These are phyloP conservation scores for Bromus sterilis DNA, from an alignment of 176 grass and related monocot genomes.

Conservation along the genomic window DNA sequence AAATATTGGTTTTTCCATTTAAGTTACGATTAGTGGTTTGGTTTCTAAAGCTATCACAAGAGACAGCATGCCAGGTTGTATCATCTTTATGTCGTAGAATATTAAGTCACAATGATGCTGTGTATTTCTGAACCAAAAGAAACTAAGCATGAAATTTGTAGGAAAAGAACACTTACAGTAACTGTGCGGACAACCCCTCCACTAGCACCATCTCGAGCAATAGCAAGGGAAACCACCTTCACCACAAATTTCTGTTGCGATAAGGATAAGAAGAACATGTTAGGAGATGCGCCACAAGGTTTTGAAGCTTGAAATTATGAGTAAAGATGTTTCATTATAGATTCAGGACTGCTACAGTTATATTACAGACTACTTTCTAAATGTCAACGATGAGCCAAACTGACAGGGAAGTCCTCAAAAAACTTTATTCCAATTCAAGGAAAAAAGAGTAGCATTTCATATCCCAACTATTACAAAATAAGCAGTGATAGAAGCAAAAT, in stretches of 20 bases:
- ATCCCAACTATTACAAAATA: neutral
- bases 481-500: neutral
- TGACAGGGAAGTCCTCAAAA: neutral
- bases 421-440: neutral
- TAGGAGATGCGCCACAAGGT: neutral
- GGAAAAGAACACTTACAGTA: conserved; percentile 4
- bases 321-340: neutral
- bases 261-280: conserved; percentile 1
- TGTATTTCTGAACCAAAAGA: neutral
- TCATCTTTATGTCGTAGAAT: neutral
- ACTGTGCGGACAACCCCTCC: conserved; percentile 37
- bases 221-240: conserved; percentile 88
- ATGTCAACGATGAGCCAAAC: neutral
- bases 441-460: neutral
- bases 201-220: conserved; percentile 67
- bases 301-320: neutral
- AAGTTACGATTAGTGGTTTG: neutral
- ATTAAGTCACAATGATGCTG: neutral
- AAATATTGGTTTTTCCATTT: neutral
- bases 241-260: conserved; percentile 75
- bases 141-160: neutral
- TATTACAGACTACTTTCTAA: neutral
- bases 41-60: neutral
- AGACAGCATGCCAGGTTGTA: neutral
- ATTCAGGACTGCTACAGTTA: too few species aligned